Base-by-base conservation (phyloP, 2,329 filamentous ascomycete species). In the Ustilaginoidea virens region DNA sequence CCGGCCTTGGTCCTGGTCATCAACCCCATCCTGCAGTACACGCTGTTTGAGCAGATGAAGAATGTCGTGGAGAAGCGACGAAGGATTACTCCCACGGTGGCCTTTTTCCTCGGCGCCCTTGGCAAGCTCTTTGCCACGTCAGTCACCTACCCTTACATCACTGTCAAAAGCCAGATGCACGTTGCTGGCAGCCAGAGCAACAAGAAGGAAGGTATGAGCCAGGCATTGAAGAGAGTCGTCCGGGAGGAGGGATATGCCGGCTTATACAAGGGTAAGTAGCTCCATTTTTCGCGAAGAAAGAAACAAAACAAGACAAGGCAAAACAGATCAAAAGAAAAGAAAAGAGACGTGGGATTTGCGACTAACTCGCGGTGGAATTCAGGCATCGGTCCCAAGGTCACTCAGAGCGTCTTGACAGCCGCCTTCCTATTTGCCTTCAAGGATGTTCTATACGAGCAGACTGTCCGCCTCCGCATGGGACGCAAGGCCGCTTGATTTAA, bases 1-100 rank as follows among this genome's bases (percentile, higher is more conserved):
- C 90, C 90, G 7, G 90, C 90, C 1, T 63, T 98, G 41, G 75
- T 98, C 40, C 66, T 98, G 38, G 90, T 98, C 47, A 85, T 94
- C 60, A 98, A 98, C 61, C 90, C 90, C 4, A 98, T 98, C 41
- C 63, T 98, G 39, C 90, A 98, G 61, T 98, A 98, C 58, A 98
- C 90, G 11, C 79, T 98, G 32, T 98, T 96, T 46, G 90, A 98
- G 66, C 87, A 98, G 63, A 63, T 96, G 61, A 96, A 94, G 71
- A 93, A 96, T 52, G 46, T 67, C 16, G 58, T 94, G 32, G 87
- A 94, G 69, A 80, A 58, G 46, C 50, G 62, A 65, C 50, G 59
- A 34, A 74, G 78, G 42, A 70, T 96, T 33, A 92, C 82, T 0
- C 83, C 87, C 2, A 77, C 73, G 31, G 72, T 92, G 41, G 85